Conservation (phyloP, 306 rosid genomes). For the Astragalus membranaceus region DNA sequence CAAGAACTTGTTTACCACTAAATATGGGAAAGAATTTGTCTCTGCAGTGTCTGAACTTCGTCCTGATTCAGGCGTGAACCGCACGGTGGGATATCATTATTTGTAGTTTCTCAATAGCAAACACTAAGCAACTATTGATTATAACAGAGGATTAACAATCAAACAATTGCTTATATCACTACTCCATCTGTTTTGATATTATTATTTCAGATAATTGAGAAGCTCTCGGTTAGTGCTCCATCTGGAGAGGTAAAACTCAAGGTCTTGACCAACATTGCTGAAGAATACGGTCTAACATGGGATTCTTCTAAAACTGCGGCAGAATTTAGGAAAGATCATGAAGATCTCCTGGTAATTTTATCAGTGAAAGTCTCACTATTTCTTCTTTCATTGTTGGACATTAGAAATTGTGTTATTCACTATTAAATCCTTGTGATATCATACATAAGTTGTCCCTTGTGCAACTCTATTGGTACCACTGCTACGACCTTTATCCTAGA, state of each 20-base stretch:
- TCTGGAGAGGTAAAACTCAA: conserved; percentile 70
- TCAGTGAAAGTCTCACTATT: conserved; percentile 3
- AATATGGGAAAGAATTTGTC: conserved; percentile 88
- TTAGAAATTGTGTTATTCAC: not conserved
- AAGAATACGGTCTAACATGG: conserved; percentile 72
- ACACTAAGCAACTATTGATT: conserved; percentile 20
- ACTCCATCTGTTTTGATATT: conserved; percentile 11
- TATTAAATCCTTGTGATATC: conserved; percentile 2
- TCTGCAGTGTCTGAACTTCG: conserved; percentile 78
- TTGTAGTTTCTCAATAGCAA: conserved; percentile 2
- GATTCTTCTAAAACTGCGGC: conserved; percentile 76
- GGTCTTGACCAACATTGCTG: conserved; percentile 74
- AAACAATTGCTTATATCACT: conserved; percentile 1
- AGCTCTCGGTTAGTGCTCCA: conserved; percentile 82
- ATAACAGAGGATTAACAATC: not conserved
- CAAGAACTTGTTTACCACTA: conserved; percentile 73
- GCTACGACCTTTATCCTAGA: not conserved
- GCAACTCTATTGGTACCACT: not conserved
- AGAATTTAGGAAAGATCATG: conserved; percentile 76
- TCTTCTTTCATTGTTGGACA: not conserved
- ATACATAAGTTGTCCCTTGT: not conserved
- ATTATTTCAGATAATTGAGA: conserved; percentile 75
- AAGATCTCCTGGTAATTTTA: conserved; percentile 84
- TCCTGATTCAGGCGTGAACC: conserved; percentile 96
- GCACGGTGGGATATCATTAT: conserved; percentile 57